Evolutionary conservation across 805 yeast species (phyloP), one percentile per base, ranked within the genome.

Genomic region (Ogataea chonburiensis): DNA sequence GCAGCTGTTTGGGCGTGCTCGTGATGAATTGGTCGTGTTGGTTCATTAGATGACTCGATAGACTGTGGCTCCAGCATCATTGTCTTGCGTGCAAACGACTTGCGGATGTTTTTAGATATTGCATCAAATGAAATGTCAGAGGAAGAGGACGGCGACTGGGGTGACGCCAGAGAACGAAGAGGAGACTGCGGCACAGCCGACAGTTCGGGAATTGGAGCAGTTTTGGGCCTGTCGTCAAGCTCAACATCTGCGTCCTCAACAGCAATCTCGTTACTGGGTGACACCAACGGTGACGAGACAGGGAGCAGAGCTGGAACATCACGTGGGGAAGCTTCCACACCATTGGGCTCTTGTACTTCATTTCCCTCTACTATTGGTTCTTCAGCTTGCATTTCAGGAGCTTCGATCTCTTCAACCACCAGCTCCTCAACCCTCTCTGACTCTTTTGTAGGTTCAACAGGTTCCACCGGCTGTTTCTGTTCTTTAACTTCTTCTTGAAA

Each of bases 41-140:
- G 20, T 13, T 38, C 42, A 5, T 34, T 28, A 8, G 31, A 28
- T 10, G 31, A 28, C 18, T 34, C 28, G 8, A 23, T 21, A 17
- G 37, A 33, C 19, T 32, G 25, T 21, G 17, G 24, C n/a, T 32
- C 37, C 30, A 34, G 28, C 23, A 47, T 31, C 34, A 32, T 18
- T 9, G 34, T 42, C 33, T 53, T 53, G 2, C 49, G 46, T 11
- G 58, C 58, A 44, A 55, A 46, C 13, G 63, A 58, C 32, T 57
- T 55, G 24, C 63, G 37, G n/a, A 57, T 57, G 19, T 55, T 52
- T 21, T 45, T 46, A 34, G 58, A 56, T 13, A 58, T 56, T 5
- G 49, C 53, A 14, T 57, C 62, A 44, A 58, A 58, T 5, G 63
- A 58, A 17, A 52, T 37, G 32, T 57, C 44, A 5, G 42, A 44